A percentile compares a stretch with the other conserved stretches of the same genome.
phyloP scores from a whole-genome alignment of 345 rosid genomes.

The Salix arbutifolia region DNA sequence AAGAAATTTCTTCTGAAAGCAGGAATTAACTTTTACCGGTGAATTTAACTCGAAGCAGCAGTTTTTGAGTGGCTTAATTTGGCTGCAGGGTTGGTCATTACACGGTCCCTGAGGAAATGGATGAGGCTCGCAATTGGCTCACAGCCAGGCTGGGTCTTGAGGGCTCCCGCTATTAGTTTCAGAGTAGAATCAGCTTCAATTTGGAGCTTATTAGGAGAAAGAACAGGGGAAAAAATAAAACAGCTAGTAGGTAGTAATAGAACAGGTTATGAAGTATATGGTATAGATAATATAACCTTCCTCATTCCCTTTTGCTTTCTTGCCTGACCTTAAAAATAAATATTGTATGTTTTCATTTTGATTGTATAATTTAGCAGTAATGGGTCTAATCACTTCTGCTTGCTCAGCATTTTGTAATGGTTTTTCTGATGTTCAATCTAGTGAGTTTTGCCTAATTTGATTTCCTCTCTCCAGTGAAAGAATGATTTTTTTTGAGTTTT shows the following conservation, averaged over 20 bases:
- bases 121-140: conserved; percentile 73
- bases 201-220: conserved; percentile 17
- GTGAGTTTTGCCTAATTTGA: background rate
- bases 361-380: conserved; percentile 8
- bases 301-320: conserved; percentile 24
- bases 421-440: background rate
- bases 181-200: conserved; percentile 7
- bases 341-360: conserved; percentile 16
- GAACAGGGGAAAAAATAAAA: conserved; percentile 8
- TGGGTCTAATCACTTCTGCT: conserved; percentile 10
- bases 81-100: conserved; percentile 82
- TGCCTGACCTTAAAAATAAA: conserved; percentile 25
- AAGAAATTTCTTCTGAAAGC: background rate
- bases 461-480: background rate
- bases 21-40: background rate
- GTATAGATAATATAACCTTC: conserved; percentile 33
- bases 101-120: conserved; percentile 84
- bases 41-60: background rate
- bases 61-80: conserved; percentile 3
- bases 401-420: conserved; percentile 11
- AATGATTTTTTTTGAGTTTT: background rate
- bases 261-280: conserved; percentile 27
- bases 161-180: conserved; percentile 38
- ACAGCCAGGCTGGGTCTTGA: conserved; percentile 67
- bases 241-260: conserved; percentile 11